phyloP scores from a whole-genome alignment of 176 grass and related monocot genomes.

The Oryza rufipogon region DNA sequence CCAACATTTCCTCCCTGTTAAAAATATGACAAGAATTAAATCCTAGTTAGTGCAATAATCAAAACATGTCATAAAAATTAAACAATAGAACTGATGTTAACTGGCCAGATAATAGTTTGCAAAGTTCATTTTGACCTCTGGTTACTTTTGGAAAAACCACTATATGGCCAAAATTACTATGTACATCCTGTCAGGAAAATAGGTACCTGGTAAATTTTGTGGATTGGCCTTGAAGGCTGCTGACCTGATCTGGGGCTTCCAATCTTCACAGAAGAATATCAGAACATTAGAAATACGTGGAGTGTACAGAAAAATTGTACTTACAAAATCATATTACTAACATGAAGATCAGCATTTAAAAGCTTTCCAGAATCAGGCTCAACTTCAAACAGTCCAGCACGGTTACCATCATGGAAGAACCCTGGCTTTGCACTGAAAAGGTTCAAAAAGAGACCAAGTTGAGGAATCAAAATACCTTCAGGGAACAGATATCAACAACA shows the following conservation, averaged over 20 bases:
- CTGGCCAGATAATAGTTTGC: not conserved
- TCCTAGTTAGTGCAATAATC: not conserved
- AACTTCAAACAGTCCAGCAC: constrained; percentile 86
- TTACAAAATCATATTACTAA: constrained; percentile 38
- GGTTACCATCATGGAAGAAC: constrained; percentile 98
- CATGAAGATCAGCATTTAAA: constrained; percentile 97
- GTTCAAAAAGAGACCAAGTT: constrained; percentile 20
- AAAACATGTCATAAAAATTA: not conserved
- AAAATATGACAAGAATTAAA: constrained; percentile 39
- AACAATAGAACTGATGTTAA: not conserved
- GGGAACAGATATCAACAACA: constrained; percentile 29
- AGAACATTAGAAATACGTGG: constrained; percentile 37
- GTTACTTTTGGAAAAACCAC: too few species aligned
- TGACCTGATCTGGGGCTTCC: constrained; percentile 65
- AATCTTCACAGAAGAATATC: constrained; percentile 52
- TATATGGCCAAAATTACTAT: too few species aligned
- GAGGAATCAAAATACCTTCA: constrained; percentile 20
- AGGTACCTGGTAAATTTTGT: constrained; percentile 94
- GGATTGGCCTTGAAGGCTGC: constrained; percentile 44
- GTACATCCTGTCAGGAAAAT: not conserved
- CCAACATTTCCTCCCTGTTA: constrained; percentile 94
- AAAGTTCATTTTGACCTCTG: not conserved
- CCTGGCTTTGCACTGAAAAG: constrained; percentile 84
- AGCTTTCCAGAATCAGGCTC: constrained; percentile 96
- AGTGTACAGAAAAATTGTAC: constrained; percentile 6